These are phyloP conservation scores for Daedaleopsis nitida DNA, from an alignment of 768 basidiomycete genomes.

Conservation along the genomic window DNA sequence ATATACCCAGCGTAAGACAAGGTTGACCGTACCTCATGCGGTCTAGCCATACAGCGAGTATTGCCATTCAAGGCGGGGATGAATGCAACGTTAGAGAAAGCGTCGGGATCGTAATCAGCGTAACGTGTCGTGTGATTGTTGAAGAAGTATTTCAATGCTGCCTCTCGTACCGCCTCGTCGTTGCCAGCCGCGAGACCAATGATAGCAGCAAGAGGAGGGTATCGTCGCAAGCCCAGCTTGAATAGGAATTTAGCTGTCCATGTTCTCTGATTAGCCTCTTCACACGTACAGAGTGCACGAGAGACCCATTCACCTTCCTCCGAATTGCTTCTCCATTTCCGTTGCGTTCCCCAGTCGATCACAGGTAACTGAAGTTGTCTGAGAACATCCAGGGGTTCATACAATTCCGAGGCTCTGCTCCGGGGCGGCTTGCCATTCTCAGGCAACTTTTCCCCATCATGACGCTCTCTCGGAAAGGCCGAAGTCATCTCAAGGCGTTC, in stretches of 20 bases:
- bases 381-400: constrained; percentile 79
- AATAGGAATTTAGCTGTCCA: constrained; percentile 76
- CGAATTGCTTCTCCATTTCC: constrained; percentile 79
- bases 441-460: constrained; percentile 18
- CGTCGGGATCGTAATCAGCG: constrained; percentile 53
- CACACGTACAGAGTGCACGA: not conserved
- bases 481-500: constrained; percentile 61
- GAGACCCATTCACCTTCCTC: constrained; percentile 71
- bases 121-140: constrained; percentile 70
- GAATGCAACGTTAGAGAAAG: constrained; percentile 65
- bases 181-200: constrained; percentile 68
- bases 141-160: constrained; percentile 81
- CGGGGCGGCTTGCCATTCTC: constrained; percentile 36
- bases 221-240: constrained; percentile 65
- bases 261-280: not conserved
- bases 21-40: constrained; percentile 55
- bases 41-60: constrained; percentile 57
- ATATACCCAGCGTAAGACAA: not conserved
- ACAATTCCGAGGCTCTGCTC: constrained; percentile 72
- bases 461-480: constrained; percentile 70
- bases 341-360: constrained; percentile 81
- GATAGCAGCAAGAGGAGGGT: constrained; percentile 66
- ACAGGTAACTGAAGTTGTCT: constrained; percentile 76
- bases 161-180: constrained; percentile 49
- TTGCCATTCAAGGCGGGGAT: constrained; percentile 70